Evolutionary conservation across 2,329 filamentous ascomycete genomes (phyloP).

Genomic region (Didymellaceae sp.): DNA sequence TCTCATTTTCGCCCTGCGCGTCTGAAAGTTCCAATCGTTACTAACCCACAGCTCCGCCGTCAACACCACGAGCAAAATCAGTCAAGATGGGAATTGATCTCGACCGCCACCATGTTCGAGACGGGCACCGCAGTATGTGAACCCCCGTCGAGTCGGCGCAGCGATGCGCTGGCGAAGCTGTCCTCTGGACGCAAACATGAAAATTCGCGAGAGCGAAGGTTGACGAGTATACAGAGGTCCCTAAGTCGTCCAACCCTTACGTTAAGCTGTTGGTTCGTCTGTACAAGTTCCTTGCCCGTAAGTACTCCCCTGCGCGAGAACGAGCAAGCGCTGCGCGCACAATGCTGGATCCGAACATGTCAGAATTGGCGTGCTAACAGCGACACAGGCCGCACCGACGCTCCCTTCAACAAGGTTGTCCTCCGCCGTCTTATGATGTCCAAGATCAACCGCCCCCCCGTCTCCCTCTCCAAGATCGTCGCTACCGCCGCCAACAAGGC

Average conservation of each 20-base stretch:
- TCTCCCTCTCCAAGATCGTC: conserved; percentile 92
- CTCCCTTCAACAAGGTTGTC: conserved; percentile 98
- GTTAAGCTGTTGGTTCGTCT: conserved; percentile 97
- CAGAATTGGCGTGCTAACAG: conserved; percentile 34
- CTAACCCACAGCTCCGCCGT: conserved; percentile 40
- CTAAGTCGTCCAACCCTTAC: conserved; percentile 98
- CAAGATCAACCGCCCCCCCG: conserved; percentile 87
- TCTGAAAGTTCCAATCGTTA: conserved; percentile 20
- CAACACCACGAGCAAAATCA: conserved; percentile 43
- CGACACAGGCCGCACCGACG: conserved; percentile 83
- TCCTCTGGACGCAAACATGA: conserved; percentile 50
- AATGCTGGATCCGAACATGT: too few species aligned
- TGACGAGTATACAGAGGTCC: conserved; percentile 49
- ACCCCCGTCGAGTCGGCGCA: conserved; percentile 50
- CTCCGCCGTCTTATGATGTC: conserved; percentile 98
- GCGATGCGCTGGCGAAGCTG: conserved; percentile 48
- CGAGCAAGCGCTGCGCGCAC: conserved; percentile 8
- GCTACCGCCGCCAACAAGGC: conserved; percentile 61
- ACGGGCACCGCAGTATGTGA: conserved; percentile 69
- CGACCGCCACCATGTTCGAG: conserved; percentile 68
- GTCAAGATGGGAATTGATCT: conserved; percentile 51
- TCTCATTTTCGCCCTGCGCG: conserved; percentile 12
- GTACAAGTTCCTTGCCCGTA: conserved; percentile 96
- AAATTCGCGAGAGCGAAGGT: conserved; percentile 39
- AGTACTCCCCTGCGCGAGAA: conserved; percentile 50